Evolutionary conservation across 2,329 filamentous ascomycete genomes (phyloP).

Genomic region (Purpureocillium takamizusanense): DNA sequence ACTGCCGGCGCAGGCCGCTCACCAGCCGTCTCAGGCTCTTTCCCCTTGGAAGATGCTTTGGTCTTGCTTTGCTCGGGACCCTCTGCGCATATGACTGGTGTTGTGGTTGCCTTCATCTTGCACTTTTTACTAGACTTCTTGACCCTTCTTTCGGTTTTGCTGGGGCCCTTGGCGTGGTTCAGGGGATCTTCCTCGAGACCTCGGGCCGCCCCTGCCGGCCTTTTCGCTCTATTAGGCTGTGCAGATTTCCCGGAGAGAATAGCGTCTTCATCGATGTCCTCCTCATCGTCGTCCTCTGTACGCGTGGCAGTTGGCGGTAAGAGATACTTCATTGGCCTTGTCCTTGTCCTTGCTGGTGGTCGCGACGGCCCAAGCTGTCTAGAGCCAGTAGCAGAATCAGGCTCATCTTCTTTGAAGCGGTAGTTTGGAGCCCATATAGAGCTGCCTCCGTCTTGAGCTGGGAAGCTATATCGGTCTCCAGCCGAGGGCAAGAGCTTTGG

Average conservation of each 20-base stretch:
- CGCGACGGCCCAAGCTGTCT: constrained; percentile 1
- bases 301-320: neutral
- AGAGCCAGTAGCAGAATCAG: neutral
- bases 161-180: no score
- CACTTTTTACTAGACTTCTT: no score
- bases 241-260: constrained; percentile 8
- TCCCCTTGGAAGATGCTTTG: no score
- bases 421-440: constrained; percentile 23
- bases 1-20: no score
- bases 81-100: no score
- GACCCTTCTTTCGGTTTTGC: no score
- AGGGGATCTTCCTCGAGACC: no score
- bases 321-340: constrained; percentile 2
- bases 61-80: no score
- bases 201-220: no score
- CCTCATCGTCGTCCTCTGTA: constrained; percentile 11
- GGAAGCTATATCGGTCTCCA: constrained; percentile 21
- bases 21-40: no score
- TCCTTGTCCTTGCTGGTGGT: constrained; percentile 4
- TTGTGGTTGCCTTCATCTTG: no score
- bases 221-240: no score
- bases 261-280: constrained; percentile 16
- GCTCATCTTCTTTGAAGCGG: constrained; percentile 11
- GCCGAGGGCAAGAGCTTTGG: constrained; percentile 6
- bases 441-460: constrained; percentile 16